Conservation (phyloP, 805 yeast genomes). For the Komagataella ulmi region DNA sequence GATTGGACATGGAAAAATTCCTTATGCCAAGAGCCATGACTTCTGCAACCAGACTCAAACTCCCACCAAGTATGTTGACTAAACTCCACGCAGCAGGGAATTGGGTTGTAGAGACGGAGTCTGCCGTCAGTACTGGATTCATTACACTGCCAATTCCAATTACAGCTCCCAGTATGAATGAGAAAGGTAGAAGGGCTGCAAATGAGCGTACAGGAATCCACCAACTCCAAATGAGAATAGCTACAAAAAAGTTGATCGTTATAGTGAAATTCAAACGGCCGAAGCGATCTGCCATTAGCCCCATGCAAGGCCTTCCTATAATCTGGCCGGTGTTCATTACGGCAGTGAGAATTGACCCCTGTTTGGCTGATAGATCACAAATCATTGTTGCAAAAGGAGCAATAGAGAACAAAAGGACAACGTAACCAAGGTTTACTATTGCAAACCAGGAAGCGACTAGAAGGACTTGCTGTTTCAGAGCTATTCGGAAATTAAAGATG, state of each 20-base stretch:
- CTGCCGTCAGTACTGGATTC: slow-evolving; percentile 16
- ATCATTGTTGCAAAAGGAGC: slow-evolving; percentile 30
- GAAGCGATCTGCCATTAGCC: slow-evolving; percentile 25
- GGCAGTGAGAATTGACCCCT: slow-evolving; percentile 32
- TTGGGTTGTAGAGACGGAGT: slow-evolving; percentile 11
- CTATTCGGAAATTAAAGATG: slow-evolving; percentile 7
- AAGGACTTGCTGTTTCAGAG: slow-evolving; percentile 8
- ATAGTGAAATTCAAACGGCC: slow-evolving; percentile 35
- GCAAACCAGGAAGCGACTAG: slow-evolving; percentile 15
- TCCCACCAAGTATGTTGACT: slow-evolving; percentile 13
- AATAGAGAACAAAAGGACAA: slow-evolving; percentile 30
- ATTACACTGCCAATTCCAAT: slow-evolving; percentile 28
- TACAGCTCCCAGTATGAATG: slow-evolving; percentile 27
- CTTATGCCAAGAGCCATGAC: slow-evolving; percentile 16
- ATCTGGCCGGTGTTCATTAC: slow-evolving; percentile 31
- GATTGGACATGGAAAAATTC: slow-evolving; percentile 12
- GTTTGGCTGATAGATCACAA: slow-evolving; percentile 26
- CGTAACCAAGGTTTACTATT: slow-evolving; percentile 25
- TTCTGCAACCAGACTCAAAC: slow-evolving; percentile 15
- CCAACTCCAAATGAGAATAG: slow-evolving; percentile 26
- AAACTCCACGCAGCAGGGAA: slow-evolving; percentile 18
- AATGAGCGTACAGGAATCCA: slow-evolving; percentile 26
- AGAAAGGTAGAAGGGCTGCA: slow-evolving; percentile 23
- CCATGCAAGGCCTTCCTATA: slow-evolving; percentile 36
- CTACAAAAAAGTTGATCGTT: slow-evolving; percentile 18